Conservation (phyloP, 495 filamentous ascomycete species). For the Durotheca rogersii region DNA sequence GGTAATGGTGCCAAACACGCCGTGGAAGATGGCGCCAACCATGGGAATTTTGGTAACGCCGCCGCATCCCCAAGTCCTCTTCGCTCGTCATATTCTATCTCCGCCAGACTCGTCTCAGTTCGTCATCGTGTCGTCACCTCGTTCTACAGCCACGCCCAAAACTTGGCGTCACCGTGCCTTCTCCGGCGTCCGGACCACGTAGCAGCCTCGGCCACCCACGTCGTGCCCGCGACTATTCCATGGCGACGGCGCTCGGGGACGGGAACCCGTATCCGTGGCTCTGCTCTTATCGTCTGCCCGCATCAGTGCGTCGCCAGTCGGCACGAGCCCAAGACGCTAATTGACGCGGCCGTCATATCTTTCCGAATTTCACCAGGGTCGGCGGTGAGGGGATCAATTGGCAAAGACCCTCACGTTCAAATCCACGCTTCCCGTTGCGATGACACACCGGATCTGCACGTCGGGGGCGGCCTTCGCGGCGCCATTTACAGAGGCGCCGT, state of each 20-base stretch:
- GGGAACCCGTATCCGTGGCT: neutral
- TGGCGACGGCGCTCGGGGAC: slow-evolving; percentile 1
- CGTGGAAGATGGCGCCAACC: slow-evolving; percentile 29
- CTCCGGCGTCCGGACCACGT: neutral
- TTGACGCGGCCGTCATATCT: neutral
- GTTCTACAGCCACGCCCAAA: slow-evolving; percentile 7
- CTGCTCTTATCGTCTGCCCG: neutral
- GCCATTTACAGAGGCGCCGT: slow-evolving; percentile 52
- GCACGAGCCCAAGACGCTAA: neutral
- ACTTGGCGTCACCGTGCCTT: slow-evolving; percentile 3
- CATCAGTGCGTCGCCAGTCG: neutral
- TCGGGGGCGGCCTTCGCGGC: slow-evolving; percentile 48
- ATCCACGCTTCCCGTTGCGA: slow-evolving; percentile 64
- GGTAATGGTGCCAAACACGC: slow-evolving; percentile 19
- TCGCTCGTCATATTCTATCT: slow-evolving; percentile 11
- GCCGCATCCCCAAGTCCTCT: slow-evolving; percentile 23
- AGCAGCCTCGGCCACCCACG: neutral
- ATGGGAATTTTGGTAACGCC: slow-evolving; percentile 22
- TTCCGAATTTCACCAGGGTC: slow-evolving; percentile 3
- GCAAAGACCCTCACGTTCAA: slow-evolving; percentile 62
- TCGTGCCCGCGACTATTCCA: neutral
- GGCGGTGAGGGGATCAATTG: slow-evolving; percentile 36
- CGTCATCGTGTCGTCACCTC: too few species aligned
- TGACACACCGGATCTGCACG: slow-evolving; percentile 59
- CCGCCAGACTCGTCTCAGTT: neutral